phyloP scores from a whole-genome alignment of 805 yeast species.

The Candida michaelii region DNA sequence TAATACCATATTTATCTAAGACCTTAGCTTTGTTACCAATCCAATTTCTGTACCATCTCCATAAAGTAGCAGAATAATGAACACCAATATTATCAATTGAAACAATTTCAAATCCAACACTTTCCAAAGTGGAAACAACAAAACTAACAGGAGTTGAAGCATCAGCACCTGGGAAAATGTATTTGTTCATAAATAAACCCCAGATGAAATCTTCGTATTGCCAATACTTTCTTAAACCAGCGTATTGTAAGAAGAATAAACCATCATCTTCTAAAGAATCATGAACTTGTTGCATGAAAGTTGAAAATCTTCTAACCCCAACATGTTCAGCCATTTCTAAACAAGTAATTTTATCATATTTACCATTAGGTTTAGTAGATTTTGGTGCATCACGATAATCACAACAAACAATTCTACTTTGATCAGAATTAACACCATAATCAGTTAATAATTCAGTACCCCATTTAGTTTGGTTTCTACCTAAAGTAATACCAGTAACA shows the following conservation, averaged over 20 bases:
- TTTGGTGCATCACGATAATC: constrained; percentile 94
- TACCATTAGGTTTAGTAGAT: constrained; percentile 40
- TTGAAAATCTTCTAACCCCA: constrained; percentile 79
- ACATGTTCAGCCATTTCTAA: constrained; percentile 97
- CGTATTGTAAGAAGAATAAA: constrained; percentile 79
- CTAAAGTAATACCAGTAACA: constrained; percentile 87
- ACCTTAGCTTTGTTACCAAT: constrained; percentile 75
- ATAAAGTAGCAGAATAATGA: constrained; percentile 85
- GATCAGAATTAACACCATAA: constrained; percentile 67
- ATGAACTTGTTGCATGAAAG: constrained; percentile 76
- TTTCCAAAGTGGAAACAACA: constrained; percentile 73
- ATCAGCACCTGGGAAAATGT: constrained; percentile 96
- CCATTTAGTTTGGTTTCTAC: constrained; percentile 88
- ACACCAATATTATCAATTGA: constrained; percentile 88
- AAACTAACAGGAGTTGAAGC: constrained; percentile 92
- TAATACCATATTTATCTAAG: constrained; percentile 75
- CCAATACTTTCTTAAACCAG: constrained; percentile 90
- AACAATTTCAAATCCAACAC: constrained; percentile 82
- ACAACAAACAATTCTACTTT: constrained; percentile 73
- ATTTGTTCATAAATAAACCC: constrained; percentile 96
- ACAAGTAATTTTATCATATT: constrained; percentile 84
- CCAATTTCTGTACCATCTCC: constrained; percentile 97
- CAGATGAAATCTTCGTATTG: constrained; percentile 91
- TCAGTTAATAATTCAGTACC: constrained; percentile 70
- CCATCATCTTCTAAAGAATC: constrained; percentile 93